These are phyloP conservation scores for Komagataea norvegica DNA, from an alignment of 1,139 yeast species.

Conservation along the genomic window DNA sequence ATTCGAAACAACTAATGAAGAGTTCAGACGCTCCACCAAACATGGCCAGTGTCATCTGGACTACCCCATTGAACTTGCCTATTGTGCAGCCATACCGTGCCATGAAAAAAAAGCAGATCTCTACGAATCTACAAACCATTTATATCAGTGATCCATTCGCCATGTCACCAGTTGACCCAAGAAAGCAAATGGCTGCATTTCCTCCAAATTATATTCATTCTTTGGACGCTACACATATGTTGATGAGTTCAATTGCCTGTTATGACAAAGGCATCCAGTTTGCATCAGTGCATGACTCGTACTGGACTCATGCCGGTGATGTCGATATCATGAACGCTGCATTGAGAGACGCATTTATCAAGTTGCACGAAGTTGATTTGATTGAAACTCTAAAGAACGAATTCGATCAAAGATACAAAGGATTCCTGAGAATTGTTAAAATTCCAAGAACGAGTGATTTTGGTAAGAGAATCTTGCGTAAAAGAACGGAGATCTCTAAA, in stretches of 20 bases:
- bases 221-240: slow-evolving; percentile 95
- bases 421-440: slow-evolving; percentile 56
- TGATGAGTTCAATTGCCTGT: slow-evolving; percentile 80
- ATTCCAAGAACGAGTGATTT: slow-evolving; percentile 50
- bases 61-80: slow-evolving; percentile 89
- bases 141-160: slow-evolving; percentile 80
- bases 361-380: slow-evolving; percentile 69
- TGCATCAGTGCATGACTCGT: slow-evolving; percentile 97
- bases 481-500: slow-evolving; percentile 46
- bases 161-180: slow-evolving; percentile 73
- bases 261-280: slow-evolving; percentile 64
- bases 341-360: slow-evolving; percentile 75
- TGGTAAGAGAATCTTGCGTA: slow-evolving; percentile 46
- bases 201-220: slow-evolving; percentile 97
- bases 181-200: slow-evolving; percentile 89
- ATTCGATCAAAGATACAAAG: slow-evolving; percentile 73
- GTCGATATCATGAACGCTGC: slow-evolving; percentile 67
- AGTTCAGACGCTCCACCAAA: slow-evolving; percentile 47
- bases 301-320: slow-evolving; percentile 96
- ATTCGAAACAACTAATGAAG: slow-evolving; percentile 30
- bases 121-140: slow-evolving; percentile 80
- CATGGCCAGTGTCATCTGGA: slow-evolving; percentile 93
- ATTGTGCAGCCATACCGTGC: slow-evolving; percentile 95
- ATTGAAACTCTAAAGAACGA: slow-evolving; percentile 69
- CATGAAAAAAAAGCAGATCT: slow-evolving; percentile 54